These are phyloP conservation scores for California macrophylla DNA, from an alignment of 441 rosid genomes.

Conservation along the genomic window DNA sequence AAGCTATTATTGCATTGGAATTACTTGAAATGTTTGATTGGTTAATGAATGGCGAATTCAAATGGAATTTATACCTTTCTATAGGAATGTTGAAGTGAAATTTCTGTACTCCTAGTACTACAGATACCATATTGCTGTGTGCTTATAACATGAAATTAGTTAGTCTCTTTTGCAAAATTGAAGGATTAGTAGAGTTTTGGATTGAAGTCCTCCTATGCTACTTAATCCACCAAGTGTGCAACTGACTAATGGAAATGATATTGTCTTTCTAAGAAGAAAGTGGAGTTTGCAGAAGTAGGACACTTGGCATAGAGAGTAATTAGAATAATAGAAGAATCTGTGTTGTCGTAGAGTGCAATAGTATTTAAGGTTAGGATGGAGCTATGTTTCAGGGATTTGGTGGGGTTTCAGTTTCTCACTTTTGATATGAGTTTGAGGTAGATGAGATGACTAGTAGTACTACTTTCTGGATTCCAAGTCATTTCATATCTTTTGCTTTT, in stretches of 20 bases:
- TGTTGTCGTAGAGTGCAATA: conserved; percentile 15
- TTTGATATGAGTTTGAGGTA: no score
- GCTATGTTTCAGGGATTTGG: conserved; percentile 1
- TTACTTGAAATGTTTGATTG: background rate
- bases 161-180: no score
- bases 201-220: no score
- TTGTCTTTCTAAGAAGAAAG: no score
- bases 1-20: background rate
- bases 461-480: background rate
- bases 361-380: background rate
- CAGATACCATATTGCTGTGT: background rate
- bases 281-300: no score
- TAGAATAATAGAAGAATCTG: conserved; percentile 12
- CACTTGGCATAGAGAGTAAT: no score
- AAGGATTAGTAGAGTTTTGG: no score
- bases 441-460: no score
- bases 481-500: background rate
- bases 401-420: conserved; percentile 8
- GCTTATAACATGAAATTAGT: no score
- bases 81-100: background rate
- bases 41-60: background rate
- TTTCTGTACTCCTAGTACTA: background rate
- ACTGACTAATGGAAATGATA: no score
- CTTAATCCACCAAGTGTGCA: no score
- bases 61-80: background rate